Evolutionary conservation across 2,329 filamentous ascomycete genomes (phyloP), one percentile per base, ranked within the genome.

Genomic region (Lachnellula occidentalis): DNA sequence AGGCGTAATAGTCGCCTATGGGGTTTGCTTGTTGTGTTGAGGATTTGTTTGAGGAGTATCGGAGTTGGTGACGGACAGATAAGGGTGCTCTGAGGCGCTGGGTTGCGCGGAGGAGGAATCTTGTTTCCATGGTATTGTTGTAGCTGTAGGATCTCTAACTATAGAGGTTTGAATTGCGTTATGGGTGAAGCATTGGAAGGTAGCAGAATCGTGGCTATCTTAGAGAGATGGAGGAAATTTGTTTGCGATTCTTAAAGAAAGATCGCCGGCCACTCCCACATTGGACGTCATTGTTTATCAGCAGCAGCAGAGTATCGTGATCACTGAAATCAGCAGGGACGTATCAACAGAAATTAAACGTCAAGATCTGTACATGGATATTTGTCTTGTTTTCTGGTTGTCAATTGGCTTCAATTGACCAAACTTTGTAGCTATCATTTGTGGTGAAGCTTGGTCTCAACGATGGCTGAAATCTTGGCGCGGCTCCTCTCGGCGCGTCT

Each of bases 1-100:
- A 69, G 59, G 82, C 76, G 69, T 86, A 86, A 71, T 82, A 86
- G 37, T 72, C 67, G 1, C 82, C 82, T 0, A 83, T 71, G 0
- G 81, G 80, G 15, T 71, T 70, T n/a, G 60, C 66, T 61, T 70
- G 67, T 39, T 64, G 53, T 6, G 55, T 22, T 39, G 57, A 53
- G 42, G 61, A 53, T 51, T 61, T 64, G 48, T n/a, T 50, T 41
- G 50, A 53, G 36, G 57, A 55, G 37, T 54, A 36, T 21, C 54
- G 51, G 47, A 34, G 48, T 34, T 55, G 61, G 14, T 50, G 52
- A 41, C 57, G 60, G 47, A 58, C 5, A 36, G 48, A 53, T 8
- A 55, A 17, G 17, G 50, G 42, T 12, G 58, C 27, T 59, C 54
- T 61, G 2, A 64, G 34, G 48, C 61, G 62, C 42, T 59, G 59